Percentiles rank a stretch among this genome's conserved stretches.
phyloP scores from a whole-genome alignment of 306 rosid genomes.

The Bauhinia variegata region DNA sequence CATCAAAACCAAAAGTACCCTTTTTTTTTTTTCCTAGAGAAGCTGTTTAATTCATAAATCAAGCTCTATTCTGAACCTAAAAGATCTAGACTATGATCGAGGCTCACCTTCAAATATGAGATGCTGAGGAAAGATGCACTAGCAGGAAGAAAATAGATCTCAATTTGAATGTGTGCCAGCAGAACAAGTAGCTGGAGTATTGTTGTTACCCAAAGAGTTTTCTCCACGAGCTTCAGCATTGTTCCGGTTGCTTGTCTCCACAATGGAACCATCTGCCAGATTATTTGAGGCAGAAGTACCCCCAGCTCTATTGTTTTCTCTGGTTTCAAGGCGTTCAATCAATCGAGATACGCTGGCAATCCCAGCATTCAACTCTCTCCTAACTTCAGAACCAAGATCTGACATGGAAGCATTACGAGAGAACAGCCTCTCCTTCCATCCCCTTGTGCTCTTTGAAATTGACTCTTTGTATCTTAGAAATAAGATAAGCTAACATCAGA shows the following conservation, averaged over 20 bases:
- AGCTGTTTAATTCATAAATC: conserved; percentile 13
- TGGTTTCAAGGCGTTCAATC: conserved; percentile 61
- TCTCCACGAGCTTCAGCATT: conserved; percentile 45
- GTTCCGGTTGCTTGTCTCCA: conserved; percentile 45
- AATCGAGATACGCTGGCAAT: conserved; percentile 65
- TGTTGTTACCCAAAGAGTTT: conserved; percentile 40
- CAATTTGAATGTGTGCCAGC: conserved; percentile 52
- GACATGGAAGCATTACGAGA: conserved; percentile 68
- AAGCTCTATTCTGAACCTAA: neutral
- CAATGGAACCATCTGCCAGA: conserved; percentile 33
- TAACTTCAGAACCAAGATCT: conserved; percentile 56
- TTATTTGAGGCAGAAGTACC: conserved; percentile 46
- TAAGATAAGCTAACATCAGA: conserved; percentile 29
- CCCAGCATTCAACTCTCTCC: conserved; percentile 64
- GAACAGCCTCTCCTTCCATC: conserved; percentile 85
- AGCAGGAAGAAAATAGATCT: conserved; percentile 43
- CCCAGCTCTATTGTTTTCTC: conserved; percentile 41
- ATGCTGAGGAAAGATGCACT: conserved; percentile 66
- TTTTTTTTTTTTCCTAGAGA: too few relatives aligned
- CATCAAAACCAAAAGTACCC: neutral
- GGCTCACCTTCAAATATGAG: conserved; percentile 67
- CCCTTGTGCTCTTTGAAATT: conserved; percentile 77
- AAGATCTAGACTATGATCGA: conserved; percentile 19
- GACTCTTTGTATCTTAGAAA: conserved; percentile 82
- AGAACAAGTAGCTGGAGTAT: conserved; percentile 49